These are phyloP conservation scores for Immersiella caudata DNA, from an alignment of 495 filamentous ascomycete species.

Conservation along the genomic window DNA sequence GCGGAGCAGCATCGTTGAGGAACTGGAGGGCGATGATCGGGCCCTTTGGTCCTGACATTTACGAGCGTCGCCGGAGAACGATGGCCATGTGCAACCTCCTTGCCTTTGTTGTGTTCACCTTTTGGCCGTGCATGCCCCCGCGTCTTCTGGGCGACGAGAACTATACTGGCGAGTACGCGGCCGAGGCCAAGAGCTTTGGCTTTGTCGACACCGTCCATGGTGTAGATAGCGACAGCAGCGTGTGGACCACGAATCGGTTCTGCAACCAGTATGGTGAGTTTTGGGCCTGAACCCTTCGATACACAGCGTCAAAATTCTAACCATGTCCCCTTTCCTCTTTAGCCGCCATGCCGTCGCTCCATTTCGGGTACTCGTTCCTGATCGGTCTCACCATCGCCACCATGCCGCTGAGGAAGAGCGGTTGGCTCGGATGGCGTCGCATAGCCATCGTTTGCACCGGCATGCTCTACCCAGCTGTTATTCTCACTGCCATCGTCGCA, in stretches of 20 bases:
- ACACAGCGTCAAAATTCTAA: too few relatives aligned
- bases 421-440: slow-evolving; percentile 33
- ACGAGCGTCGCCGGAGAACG: slow-evolving; percentile 55
- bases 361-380: slow-evolving; percentile 79
- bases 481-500: slow-evolving; percentile 68
- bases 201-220: slow-evolving; percentile 79
- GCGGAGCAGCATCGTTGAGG: slow-evolving; percentile 31
- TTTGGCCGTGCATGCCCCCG: slow-evolving; percentile 83
- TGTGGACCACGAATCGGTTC: slow-evolving; percentile 75
- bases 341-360: slow-evolving; percentile 79
- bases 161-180: slow-evolving; percentile 32
- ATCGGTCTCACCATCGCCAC: slow-evolving; percentile 68
- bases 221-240: slow-evolving; percentile 54
- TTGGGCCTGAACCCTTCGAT: neutral
- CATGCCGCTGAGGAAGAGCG: slow-evolving; percentile 33
- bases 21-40: slow-evolving; percentile 53
- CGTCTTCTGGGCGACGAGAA: slow-evolving; percentile 62
- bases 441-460: slow-evolving; percentile 52
- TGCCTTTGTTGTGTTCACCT: slow-evolving; percentile 75
- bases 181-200: slow-evolving; percentile 52
- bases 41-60: slow-evolving; percentile 32
- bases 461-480: slow-evolving; percentile 64
- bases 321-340: neutral
- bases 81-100: slow-evolving; percentile 75
- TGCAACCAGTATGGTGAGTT: slow-evolving; percentile 48